phyloP scores from a whole-genome alignment of 345 rosid species.

The Citrus hindsii region DNA sequence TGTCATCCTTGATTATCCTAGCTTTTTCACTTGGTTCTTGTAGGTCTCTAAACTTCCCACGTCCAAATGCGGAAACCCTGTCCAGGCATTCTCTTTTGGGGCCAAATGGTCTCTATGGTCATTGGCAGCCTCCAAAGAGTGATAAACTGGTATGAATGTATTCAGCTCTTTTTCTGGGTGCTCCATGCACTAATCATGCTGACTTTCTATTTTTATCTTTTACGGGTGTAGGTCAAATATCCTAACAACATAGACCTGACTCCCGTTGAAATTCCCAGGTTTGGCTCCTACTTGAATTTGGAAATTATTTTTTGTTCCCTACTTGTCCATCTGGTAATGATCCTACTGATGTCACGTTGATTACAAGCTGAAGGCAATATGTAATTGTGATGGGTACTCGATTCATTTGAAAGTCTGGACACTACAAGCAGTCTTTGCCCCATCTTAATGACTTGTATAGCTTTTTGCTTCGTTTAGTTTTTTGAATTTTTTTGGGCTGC shows the following conservation, averaged over 20 bases:
- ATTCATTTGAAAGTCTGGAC: background rate
- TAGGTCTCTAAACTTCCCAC: conserved; percentile 61
- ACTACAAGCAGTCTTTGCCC: background rate
- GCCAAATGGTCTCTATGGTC: conserved; percentile 76
- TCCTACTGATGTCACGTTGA: background rate
- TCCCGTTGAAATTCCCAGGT: conserved; percentile 86
- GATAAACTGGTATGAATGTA: conserved; percentile 48
- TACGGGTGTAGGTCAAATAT: conserved; percentile 57
- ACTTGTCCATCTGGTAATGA: background rate
- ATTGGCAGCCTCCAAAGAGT: conserved; percentile 73
- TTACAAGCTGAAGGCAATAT: conserved; percentile 8
- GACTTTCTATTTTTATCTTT: conserved; percentile 13
- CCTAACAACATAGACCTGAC: conserved; percentile 78
- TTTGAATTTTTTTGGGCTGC: conserved; percentile 6
- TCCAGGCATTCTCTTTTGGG: conserved; percentile 91
- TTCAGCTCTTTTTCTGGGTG: conserved; percentile 7
- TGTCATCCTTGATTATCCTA: background rate
- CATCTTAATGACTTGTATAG: background rate
- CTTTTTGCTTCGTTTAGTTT: background rate
- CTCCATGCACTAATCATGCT: conserved; percentile 13
- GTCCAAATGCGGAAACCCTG: conserved; percentile 80
- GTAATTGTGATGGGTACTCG: background rate
- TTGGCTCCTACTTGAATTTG: conserved; percentile 18
- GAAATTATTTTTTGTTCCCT: background rate
- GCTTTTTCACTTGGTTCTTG: conserved; percentile 19